Conservation (phyloP, 192 early-diverging fungal genomes). For the Podila verticillata region DNA sequence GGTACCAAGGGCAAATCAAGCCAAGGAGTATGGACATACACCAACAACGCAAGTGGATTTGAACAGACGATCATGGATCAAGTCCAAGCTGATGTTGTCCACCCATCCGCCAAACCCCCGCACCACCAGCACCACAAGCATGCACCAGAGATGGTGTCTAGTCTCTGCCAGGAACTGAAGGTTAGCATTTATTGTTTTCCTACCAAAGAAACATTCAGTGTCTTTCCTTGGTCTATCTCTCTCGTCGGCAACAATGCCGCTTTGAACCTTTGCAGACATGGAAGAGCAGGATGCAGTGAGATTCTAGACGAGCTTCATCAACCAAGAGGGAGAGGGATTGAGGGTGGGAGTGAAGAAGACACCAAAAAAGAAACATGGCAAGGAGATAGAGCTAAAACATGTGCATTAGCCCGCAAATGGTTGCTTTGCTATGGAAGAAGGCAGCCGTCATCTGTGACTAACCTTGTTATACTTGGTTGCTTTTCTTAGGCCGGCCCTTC, state of each 20-base stretch:
- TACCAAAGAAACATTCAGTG: not conserved
- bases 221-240: not conserved
- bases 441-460: not conserved
- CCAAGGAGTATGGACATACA: not conserved
- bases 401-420: no score
- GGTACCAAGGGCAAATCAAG: not conserved
- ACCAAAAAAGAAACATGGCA: no score
- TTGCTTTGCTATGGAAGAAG: not conserved
- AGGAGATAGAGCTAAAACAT: no score
- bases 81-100: constrained; percentile 21
- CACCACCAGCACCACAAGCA: constrained; percentile 1
- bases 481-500: no score
- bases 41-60: constrained; percentile 1
- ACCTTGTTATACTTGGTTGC: not conserved
- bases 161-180: constrained; percentile 42
- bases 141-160: constrained; percentile 27
- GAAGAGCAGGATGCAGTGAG: not conserved
- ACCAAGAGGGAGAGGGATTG: no score
- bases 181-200: constrained; percentile 2
- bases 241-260: not conserved
- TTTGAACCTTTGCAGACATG: not conserved
- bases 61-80: constrained; percentile 22
- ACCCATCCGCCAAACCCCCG: constrained; percentile 2
- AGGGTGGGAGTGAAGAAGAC: no score
- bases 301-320: no score